Evolutionary conservation across 495 filamentous ascomycete genomes (phyloP), one percentile per base, ranked within the genome.

Genomic region (Trichoderma parareesei): DNA sequence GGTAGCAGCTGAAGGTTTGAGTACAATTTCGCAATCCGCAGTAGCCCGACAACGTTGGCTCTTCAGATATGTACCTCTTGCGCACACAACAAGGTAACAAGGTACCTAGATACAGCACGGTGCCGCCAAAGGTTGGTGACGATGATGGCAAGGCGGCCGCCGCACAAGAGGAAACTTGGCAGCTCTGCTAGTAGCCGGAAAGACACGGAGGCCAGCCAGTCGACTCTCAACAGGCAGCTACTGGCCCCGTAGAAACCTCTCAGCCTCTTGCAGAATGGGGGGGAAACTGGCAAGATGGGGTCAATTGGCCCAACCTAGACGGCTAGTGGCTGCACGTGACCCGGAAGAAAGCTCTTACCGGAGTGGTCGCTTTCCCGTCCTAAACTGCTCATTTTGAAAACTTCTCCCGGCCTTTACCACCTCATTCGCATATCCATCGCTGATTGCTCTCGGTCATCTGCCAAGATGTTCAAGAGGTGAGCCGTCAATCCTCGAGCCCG

Each of bases 381-480:
- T 60, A 65, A 65, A 60, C 55, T 61, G 61, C 66, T 61, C 55
- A 60, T 49, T 53, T 63, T 37, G 37, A 66, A 66, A 59, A 38
- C 48, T 46, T 63, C 72, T 73, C 71, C 70, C 71, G 72, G 68
- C 70, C 70, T 69, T 69, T 67, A 66, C 66, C 67, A 69, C 78
- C 73, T 74, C 73, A 75, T 72, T 70, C 72, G 67, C 73, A 72
- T 68, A 71, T 68, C 76, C 71, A 75, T 77, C 73, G 66, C 67
- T 70, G 74, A 75, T 74, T 74, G 78, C 77, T 77, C 74, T 74
- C 74, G 75, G 73, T 77, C 79, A 82, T 82, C 79, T 71, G 73
- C 81, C 85, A 90, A 78, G 82, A 93, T 93, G 90, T 90, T 90
- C 84, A 91, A 90, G 89, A 92, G 89, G 90, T 93, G 79, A 79